These are phyloP conservation scores for Funneliformis caledonium DNA, from an alignment of 371 early-diverging fungal genomes.

Conservation along the genomic window DNA sequence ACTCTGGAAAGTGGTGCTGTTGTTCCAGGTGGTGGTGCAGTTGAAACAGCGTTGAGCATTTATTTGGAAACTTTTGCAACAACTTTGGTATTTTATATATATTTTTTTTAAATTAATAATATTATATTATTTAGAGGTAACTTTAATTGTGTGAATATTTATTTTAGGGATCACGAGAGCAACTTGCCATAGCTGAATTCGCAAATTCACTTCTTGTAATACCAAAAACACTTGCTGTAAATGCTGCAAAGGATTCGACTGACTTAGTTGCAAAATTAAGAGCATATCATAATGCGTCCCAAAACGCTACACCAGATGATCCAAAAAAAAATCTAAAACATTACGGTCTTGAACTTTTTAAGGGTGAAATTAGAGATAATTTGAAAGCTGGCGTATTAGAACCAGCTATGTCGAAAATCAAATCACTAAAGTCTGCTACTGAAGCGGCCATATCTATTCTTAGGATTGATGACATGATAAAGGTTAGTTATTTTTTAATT, in stretches of 20 bases:
- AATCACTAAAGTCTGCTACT: conserved; percentile 98
- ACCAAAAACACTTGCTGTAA: conserved; percentile 98
- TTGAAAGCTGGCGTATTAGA: conserved; percentile 97
- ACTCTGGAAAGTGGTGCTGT: conserved; percentile 97
- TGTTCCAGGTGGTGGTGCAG: conserved; percentile 99
- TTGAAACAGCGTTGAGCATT: conserved; percentile 97
- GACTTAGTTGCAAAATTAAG: conserved; percentile 96
- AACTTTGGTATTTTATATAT: conserved; percentile 63
- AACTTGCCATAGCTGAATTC: conserved; percentile 98
- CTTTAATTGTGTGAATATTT: neutral
- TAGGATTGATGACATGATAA: conserved; percentile 99
- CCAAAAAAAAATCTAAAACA: conserved; percentile 77
- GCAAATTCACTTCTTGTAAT: conserved; percentile 97
- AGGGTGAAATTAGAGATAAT: conserved; percentile 96
- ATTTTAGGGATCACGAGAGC: conserved; percentile 78
- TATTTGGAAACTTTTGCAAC: conserved; percentile 98
- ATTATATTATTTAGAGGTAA: neutral
- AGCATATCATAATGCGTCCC: conserved; percentile 91
- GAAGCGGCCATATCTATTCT: conserved; percentile 99
- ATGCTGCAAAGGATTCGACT: conserved; percentile 98
- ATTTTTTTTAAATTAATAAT: neutral
- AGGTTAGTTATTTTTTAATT: conserved; percentile 45
- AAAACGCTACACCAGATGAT: conserved; percentile 68
- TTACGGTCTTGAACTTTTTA: conserved; percentile 94
- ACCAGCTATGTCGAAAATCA: conserved; percentile 99